Conservation (phyloP, 2,329 filamentous ascomycete species). For the Sarocladium oryzae region DNA sequence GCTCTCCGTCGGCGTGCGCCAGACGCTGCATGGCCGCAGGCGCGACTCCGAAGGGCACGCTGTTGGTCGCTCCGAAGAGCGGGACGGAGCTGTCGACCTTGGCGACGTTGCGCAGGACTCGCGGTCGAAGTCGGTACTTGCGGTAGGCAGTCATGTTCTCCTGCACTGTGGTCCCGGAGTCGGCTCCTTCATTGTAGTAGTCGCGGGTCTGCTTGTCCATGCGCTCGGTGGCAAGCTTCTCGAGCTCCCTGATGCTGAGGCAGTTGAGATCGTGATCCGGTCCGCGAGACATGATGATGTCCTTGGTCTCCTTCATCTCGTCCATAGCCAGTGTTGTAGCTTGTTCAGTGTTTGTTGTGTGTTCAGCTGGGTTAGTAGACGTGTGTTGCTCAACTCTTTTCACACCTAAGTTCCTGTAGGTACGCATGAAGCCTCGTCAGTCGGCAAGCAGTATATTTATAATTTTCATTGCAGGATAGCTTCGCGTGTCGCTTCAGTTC, state of each 20-base stretch:
- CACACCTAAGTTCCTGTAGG: too few species aligned
- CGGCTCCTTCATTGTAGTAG: background rate
- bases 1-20: background rate
- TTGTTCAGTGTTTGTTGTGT: too few species aligned
- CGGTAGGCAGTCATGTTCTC: background rate
- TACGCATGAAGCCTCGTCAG: too few species aligned
- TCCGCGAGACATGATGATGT: background rate
- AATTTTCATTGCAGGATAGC: too few species aligned
- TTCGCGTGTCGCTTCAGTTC: too few species aligned
- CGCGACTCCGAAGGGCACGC: background rate
- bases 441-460: too few species aligned
- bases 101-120: conserved; percentile 11
- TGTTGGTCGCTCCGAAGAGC: background rate
- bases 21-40: background rate
- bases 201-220: conserved; percentile 5
- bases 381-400: too few species aligned
- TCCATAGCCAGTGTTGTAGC: too few species aligned
- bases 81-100: conserved; percentile 4
- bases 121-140: background rate
- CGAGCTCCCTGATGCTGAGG: background rate
- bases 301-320: background rate
- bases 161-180: background rate
- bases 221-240: background rate
- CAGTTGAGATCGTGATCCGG: background rate
- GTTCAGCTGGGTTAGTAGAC: too few species aligned